Base-by-base conservation (phyloP, 2,329 filamentous ascomycete species). In the Cladosporium sp. region DNA sequence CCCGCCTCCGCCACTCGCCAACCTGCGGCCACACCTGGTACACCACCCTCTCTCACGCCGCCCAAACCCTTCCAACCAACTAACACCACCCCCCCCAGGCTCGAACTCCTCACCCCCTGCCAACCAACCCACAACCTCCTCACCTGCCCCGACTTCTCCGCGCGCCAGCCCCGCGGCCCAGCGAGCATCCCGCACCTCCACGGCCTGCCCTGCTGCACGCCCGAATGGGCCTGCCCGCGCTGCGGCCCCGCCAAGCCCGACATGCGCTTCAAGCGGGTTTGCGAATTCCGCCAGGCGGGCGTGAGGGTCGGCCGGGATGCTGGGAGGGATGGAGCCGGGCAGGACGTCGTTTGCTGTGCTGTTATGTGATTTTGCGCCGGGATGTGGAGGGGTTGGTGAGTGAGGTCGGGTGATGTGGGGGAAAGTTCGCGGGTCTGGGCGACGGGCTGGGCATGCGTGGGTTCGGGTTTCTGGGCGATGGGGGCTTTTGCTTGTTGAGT, bases 11-110 rank as follows among this genome's bases (percentile, higher is more conserved):
- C 65, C 69, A 71, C 58, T 77, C 74, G 1, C 63, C 65, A 6
- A 68, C 66, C 46, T 80, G 77, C 62, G 61, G 63, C 7, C 76
- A 79, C 56, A 66, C 70, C 28, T 80, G 76, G 75, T 65, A 59
- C 22, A 16, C 28, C 37, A 7, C 14, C 22, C n/a, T 8, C 8
- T 38, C 35, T 14, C 35, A 8, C 16, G 6, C 35, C n/a, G n/a
- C 10, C 16, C 3, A 38, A 14, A n/a, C 35, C 35, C 35, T 7
- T 11, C 35, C n/a, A 38, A 37, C 13, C 31, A 11, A 14, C 19
- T 37, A 38, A 11, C 16, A 54, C 18, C 35, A 40, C 13, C 9
- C 14, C 14, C 14, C 19, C 3, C 53, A 65, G 63, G 63, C 63
- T 78, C 50, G 71, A 69, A 19, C 72, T 80, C 58, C 65, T 64